Conservation (phyloP, 371 early-diverging fungal species). For the Coemansia sp. region DNA sequence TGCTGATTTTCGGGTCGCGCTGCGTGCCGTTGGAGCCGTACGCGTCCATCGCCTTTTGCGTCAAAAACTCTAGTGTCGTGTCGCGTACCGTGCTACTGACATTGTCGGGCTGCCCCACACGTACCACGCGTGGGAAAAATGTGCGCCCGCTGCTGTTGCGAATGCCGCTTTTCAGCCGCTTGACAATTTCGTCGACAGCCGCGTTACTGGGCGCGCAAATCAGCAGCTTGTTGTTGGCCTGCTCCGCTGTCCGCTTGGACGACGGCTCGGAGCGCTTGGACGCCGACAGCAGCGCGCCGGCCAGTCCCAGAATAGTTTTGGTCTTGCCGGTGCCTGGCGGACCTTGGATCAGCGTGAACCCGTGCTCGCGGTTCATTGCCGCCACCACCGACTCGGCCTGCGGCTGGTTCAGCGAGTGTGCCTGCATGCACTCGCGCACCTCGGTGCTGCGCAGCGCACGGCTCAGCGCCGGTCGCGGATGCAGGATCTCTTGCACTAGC, state of each 20-base stretch:
- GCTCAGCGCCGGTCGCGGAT: slow-evolving; percentile 50
- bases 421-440: slow-evolving; percentile 58
- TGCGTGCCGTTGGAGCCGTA: neutral
- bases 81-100: slow-evolving; percentile 72
- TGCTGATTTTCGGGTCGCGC: slow-evolving; percentile 19
- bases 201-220: slow-evolving; percentile 98
- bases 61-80: slow-evolving; percentile 64
- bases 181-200: slow-evolving; percentile 95
- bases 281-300: slow-evolving; percentile 64
- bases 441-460: slow-evolving; percentile 36
- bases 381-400: slow-evolving; percentile 85
- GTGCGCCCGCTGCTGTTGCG: slow-evolving; percentile 55
- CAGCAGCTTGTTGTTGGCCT: slow-evolving; percentile 62
- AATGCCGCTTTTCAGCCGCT: slow-evolving; percentile 73
- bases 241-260: slow-evolving; percentile 19
- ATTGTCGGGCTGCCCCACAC: slow-evolving; percentile 76
- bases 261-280: neutral
- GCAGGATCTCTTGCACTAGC: slow-evolving; percentile 65
- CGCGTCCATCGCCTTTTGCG: slow-evolving; percentile 46
- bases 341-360: slow-evolving; percentile 91
- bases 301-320: slow-evolving; percentile 82
- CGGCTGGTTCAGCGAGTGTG: slow-evolving; percentile 79
- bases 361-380: slow-evolving; percentile 64
- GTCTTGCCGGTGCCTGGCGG: slow-evolving; percentile 94
- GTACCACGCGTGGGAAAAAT: slow-evolving; percentile 73